Evolutionary conservation across 257 asterid species (phyloP).

Genomic region (Solanum paucissectum): DNA sequence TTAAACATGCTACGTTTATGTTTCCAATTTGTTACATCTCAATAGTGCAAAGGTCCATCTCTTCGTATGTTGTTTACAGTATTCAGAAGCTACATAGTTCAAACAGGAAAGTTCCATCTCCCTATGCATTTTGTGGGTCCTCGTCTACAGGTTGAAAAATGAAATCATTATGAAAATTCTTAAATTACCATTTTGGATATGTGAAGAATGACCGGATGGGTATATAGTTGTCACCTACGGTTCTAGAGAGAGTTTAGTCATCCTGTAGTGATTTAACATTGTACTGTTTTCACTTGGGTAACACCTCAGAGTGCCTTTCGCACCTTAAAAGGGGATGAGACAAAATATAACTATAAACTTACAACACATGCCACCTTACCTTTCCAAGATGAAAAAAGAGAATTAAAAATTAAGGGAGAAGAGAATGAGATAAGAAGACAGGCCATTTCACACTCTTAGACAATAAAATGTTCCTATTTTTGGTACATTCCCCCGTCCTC

Average conservation of each 20-base stretch:
- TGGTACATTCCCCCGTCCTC: background rate
- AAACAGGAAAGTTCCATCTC: too few species aligned
- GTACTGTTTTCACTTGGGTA: background rate
- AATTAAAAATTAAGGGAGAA: background rate
- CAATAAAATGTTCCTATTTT: background rate
- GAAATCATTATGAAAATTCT: background rate
- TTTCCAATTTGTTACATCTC: background rate
- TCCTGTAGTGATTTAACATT: background rate
- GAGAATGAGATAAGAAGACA: background rate
- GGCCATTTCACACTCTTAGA: background rate
- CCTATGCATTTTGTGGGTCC: too few species aligned
- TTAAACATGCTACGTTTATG: background rate
- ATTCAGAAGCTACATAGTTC: too few species aligned
- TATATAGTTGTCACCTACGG: background rate
- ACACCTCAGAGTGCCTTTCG: background rate
- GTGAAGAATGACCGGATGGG: background rate
- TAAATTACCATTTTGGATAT: background rate
- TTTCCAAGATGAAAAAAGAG: background rate
- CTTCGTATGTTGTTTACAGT: background rate
- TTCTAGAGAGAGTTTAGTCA: background rate
- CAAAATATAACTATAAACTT: background rate
- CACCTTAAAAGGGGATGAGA: background rate
- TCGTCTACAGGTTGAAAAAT: background rate
- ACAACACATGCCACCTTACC: background rate
- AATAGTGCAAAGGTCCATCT: background rate